Evolutionary conservation across 2,329 filamentous ascomycete genomes (phyloP).

Genomic region (Xylariaceae sp.): DNA sequence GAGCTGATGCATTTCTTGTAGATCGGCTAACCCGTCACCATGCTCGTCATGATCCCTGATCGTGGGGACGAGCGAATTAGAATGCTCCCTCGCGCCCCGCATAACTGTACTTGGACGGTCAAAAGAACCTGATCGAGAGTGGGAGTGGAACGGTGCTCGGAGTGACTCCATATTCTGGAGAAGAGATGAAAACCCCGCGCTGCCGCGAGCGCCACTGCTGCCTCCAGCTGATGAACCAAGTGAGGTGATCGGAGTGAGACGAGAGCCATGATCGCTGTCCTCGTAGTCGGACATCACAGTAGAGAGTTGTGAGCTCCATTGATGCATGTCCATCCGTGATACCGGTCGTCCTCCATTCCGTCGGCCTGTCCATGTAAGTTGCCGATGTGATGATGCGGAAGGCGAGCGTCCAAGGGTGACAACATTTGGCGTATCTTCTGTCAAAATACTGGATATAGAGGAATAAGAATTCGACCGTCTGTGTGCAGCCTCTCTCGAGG

Average conservation of each 20-base stretch:
- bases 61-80: conserved; percentile 39
- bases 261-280: conserved; percentile 47
- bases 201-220: conserved; percentile 47
- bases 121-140: conserved; percentile 44
- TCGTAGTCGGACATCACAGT: conserved; percentile 62
- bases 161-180: conserved; percentile 36
- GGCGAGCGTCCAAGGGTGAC: conserved; percentile 35
- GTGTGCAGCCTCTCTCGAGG: conserved; percentile 51
- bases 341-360: conserved; percentile 21
- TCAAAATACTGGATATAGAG: conserved; percentile 53
- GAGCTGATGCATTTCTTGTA: conserved; percentile 49
- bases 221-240: conserved; percentile 40
- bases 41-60: conserved; percentile 60
- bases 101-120: conserved; percentile 46
- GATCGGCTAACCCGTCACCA: conserved; percentile 59
- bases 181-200: conserved; percentile 50
- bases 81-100: conserved; percentile 37
- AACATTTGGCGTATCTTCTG: conserved; percentile 45
- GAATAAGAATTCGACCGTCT: conserved; percentile 48
- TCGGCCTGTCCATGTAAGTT: conserved; percentile 31
- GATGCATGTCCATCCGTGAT: conserved; percentile 48
- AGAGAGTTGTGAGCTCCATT: conserved; percentile 62
- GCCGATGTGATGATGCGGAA: conserved; percentile 29
- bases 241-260: conserved; percentile 48
- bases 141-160: conserved; percentile 36